These are phyloP conservation scores for Turnera subulata DNA, from an alignment of 345 rosid species.

Conservation along the genomic window DNA sequence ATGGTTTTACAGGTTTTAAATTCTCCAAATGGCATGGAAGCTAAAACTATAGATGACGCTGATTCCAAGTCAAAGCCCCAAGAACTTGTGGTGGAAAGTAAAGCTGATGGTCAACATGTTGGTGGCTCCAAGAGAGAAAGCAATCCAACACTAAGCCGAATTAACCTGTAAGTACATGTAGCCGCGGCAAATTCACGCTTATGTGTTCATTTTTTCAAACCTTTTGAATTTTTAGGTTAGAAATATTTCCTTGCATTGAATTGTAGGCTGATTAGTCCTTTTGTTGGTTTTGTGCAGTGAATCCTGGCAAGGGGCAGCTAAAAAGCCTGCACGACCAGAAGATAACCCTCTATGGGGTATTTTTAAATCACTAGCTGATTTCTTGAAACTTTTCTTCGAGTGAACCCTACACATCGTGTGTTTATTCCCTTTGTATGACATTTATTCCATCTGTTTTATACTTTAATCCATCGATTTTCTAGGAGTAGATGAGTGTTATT, in stretches of 20 bases:
- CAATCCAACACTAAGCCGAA: slow-evolving; percentile 57
- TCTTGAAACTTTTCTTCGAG: slow-evolving; percentile 75
- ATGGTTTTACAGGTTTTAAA: slow-evolving; percentile 35
- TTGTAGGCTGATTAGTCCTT: not conserved
- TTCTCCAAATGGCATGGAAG: slow-evolving; percentile 13
- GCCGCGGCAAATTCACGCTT: too few relatives aligned
- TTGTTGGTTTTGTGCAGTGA: slow-evolving; percentile 41
- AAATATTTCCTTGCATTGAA: not conserved
- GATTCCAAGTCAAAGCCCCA: slow-evolving; percentile 15
- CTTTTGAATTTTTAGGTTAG: not conserved
- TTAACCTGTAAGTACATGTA: slow-evolving; percentile 56
- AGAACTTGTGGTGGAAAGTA: slow-evolving; percentile 19
- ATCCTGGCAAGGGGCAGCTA: slow-evolving; percentile 61
- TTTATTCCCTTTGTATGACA: too few relatives aligned
- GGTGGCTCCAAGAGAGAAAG: slow-evolving; percentile 30
- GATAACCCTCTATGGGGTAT: slow-evolving; percentile 46
- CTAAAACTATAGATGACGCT: slow-evolving; percentile 9
- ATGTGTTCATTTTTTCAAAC: not conserved
- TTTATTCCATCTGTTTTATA: too few relatives aligned
- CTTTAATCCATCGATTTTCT: too few relatives aligned
- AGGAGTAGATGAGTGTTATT: too few relatives aligned
- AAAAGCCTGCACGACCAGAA: slow-evolving; percentile 22
- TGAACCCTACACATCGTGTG: slow-evolving; percentile 17
- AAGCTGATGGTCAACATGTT: slow-evolving; percentile 27
- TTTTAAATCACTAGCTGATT: slow-evolving; percentile 53